Evolutionary conservation across 2,329 filamentous ascomycete species (phyloP).

Genomic region (Incumbomyces lentus): DNA sequence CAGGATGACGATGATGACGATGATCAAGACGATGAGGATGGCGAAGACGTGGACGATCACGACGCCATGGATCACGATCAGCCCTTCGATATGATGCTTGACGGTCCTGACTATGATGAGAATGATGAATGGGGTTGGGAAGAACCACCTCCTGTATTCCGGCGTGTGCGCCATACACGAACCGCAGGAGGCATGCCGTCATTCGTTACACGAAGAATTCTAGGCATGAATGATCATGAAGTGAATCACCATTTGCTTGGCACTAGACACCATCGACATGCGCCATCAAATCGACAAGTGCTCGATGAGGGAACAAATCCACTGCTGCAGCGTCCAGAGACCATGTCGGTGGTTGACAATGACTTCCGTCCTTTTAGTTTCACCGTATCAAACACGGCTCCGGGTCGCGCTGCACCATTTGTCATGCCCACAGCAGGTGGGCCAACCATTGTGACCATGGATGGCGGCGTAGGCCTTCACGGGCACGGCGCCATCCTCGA

Average conservation of each 20-base stretch:
- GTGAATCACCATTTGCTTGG: conserved; percentile 7
- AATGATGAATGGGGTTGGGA: conserved; percentile 44
- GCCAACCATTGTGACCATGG: conserved; percentile 2
- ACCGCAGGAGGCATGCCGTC: conserved; percentile 49
- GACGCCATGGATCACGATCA: conserved; percentile 29
- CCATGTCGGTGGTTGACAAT: background rate
- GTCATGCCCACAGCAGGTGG: background rate
- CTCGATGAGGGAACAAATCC: conserved; percentile 80
- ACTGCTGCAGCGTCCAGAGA: conserved; percentile 56
- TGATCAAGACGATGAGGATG: conserved; percentile 49
- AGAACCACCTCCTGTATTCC: conserved; percentile 30
- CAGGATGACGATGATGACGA: conserved; percentile 19
- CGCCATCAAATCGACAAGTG: conserved; percentile 39
- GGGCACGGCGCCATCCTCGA: conserved; percentile 29
- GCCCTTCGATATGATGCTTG: conserved; percentile 16
- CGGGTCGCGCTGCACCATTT: background rate
- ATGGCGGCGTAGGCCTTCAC: background rate
- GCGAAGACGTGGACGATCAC: conserved; percentile 42
- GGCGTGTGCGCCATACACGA: conserved; percentile 42
- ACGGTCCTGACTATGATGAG: conserved; percentile 32
- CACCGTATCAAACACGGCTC: background rate
- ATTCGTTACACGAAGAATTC: conserved; percentile 34
- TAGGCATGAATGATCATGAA: conserved; percentile 4
- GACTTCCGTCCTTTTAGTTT: background rate
- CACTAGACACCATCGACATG: conserved; percentile 8